These are phyloP conservation scores for Solanum habrochaites DNA, from an alignment of 257 asterid genomes.

Conservation along the genomic window DNA sequence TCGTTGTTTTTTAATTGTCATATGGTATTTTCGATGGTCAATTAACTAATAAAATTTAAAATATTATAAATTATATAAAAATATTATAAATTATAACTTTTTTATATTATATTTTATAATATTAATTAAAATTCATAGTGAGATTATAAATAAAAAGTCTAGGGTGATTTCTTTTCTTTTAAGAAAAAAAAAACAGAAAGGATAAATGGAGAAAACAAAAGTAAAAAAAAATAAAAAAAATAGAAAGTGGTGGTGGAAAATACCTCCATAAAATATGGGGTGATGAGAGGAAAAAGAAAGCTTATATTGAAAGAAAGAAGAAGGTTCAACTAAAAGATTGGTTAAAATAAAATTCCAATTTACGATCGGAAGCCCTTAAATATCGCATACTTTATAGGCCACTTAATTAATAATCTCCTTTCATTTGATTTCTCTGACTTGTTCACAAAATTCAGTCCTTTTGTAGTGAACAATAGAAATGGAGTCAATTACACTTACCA, in stretches of 20 bases:
- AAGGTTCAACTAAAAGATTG: not conserved
- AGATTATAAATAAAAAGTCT: too few relatives aligned
- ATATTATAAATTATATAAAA: too few relatives aligned
- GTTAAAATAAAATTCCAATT: not conserved
- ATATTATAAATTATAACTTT: fast-evolving
- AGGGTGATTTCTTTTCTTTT: too few relatives aligned
- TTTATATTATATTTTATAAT: too few relatives aligned
- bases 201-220: not conserved
- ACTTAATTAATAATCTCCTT: not conserved
- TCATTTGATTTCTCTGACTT: not conserved
- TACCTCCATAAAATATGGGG: not conserved
- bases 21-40: fast-evolving
- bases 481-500: not conserved
- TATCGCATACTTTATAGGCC: not conserved
- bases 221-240: not conserved
- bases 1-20: too few relatives aligned
- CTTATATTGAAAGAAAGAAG: not conserved
- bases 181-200: not conserved
- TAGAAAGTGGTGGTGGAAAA: not conserved
- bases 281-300: not conserved
- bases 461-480: not conserved
- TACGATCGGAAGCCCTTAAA: not conserved
- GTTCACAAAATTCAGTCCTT: not conserved
- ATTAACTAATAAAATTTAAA: too few relatives aligned
- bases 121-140: too few relatives aligned